Percentiles rank a stretch among this genome's conserved stretches.
phyloP scores from a whole-genome alignment of 2,329 filamentous ascomycete species.

The Podosphaera fusca region DNA sequence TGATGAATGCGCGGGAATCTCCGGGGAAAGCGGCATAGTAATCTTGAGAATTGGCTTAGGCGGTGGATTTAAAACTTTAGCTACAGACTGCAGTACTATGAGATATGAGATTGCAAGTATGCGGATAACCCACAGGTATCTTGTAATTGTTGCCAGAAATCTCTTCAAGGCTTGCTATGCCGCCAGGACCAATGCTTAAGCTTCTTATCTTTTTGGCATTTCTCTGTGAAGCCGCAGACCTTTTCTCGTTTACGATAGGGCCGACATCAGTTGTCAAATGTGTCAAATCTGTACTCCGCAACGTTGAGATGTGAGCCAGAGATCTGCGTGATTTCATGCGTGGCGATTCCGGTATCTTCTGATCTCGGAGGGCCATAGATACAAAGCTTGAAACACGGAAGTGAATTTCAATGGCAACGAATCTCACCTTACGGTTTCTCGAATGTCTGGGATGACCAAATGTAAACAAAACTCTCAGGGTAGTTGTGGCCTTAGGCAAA shows the following conservation, averaged over 20 bases:
- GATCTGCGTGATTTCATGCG: conserved; percentile 41
- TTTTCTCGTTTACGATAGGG: conserved; percentile 17
- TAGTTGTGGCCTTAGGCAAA: too few species aligned
- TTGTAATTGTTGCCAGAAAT: conserved; percentile 56
- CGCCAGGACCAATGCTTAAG: conserved; percentile 88
- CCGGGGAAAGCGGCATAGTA: conserved; percentile 40
- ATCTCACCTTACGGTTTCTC: too few species aligned
- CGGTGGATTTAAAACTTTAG: conserved; percentile 18
- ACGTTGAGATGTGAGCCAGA: conserved; percentile 34
- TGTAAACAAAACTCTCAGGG: too few species aligned
- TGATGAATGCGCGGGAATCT: conserved; percentile 34
- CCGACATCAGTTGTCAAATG: conserved; percentile 49
- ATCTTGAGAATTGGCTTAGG: conserved; percentile 62
- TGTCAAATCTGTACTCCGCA: conserved; percentile 44
- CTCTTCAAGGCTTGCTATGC: conserved; percentile 59
- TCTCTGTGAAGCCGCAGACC: conserved; percentile 7
- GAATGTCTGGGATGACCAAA: too few species aligned
- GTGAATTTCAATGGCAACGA: too few species aligned
- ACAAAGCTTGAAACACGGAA: conserved; percentile 5
- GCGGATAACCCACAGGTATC: conserved; percentile 25
- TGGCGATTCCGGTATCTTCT: conserved; percentile 29
- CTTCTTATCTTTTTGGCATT: conserved; percentile 50
- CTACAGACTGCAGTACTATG: conserved; percentile 11
- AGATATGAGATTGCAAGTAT: conserved; percentile 2
- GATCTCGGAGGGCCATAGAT: conserved; percentile 20